Evolutionary conservation across 495 filamentous ascomycete genomes (phyloP).

Genomic region (Physcia stellaris): DNA sequence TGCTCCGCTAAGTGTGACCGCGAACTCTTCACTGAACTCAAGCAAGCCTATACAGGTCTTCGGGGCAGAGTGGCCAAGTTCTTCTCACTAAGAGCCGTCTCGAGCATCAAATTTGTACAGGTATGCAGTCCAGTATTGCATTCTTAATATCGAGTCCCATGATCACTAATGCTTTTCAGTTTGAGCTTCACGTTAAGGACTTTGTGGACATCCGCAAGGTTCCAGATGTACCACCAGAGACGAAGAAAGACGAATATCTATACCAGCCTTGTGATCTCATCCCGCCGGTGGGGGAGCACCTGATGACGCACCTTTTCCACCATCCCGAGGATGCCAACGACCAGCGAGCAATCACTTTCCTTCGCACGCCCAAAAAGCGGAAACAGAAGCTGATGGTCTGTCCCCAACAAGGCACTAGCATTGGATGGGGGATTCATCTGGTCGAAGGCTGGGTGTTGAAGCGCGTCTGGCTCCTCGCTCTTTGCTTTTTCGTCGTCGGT

Average conservation of each 20-base stretch:
- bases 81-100: slow-evolving; percentile 18
- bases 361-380: slow-evolving; percentile 16
- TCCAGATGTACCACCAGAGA: slow-evolving; percentile 21
- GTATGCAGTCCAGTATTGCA: not conserved
- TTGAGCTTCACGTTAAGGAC: slow-evolving; percentile 25
- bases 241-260: slow-evolving; percentile 12
- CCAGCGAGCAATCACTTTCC: slow-evolving; percentile 1
- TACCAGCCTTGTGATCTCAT: slow-evolving; percentile 25
- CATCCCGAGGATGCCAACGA: slow-evolving; percentile 20
- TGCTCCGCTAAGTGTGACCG: slow-evolving; percentile 6
- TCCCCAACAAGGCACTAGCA: slow-evolving; percentile 9
- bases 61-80: not conserved
- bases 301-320: slow-evolving; percentile 25
- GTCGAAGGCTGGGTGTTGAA: slow-evolving; percentile 24
- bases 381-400: slow-evolving; percentile 7
- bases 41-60: not conserved
- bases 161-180: slow-evolving; percentile 8
- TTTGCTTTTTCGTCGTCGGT: slow-evolving; percentile 18
- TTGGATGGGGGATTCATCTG: slow-evolving; percentile 30
- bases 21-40: slow-evolving; percentile 3
- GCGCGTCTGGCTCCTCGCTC: slow-evolving; percentile 21
- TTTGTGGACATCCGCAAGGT: slow-evolving; percentile 25
- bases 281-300: slow-evolving; percentile 23
- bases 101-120: slow-evolving; percentile 25
- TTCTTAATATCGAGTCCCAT: no score